Percentiles rank a stretch among this genome's conserved stretches.
Conservation (phyloP, 2,329 filamentous ascomycete species). For the Cladophialophora bantiana region DNA sequence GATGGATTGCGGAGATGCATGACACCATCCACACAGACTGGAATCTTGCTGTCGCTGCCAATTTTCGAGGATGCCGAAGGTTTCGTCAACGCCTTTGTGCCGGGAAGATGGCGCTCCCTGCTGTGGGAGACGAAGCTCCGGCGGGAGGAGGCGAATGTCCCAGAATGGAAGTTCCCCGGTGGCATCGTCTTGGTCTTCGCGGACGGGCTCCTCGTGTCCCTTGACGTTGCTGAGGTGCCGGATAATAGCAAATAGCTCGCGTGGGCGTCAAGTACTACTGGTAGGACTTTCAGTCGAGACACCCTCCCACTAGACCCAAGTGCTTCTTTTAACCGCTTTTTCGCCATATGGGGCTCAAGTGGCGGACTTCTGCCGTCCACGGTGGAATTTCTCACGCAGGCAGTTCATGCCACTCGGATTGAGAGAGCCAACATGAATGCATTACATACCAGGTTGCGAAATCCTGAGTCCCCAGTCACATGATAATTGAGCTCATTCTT, state of each 20-base stretch:
- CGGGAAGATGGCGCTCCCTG: not conserved
- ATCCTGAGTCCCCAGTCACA: not conserved
- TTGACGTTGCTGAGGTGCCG: not conserved
- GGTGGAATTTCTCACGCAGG: not conserved
- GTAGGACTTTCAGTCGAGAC: not conserved
- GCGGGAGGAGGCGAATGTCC: conserved; percentile 16
- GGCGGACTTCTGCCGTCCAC: not conserved
- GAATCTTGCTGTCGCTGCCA: not conserved
- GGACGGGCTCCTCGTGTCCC: not conserved
- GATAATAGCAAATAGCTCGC: not conserved
- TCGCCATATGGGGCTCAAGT: not conserved
- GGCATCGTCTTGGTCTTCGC: not conserved
- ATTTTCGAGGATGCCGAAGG: not conserved
- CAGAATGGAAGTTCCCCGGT: conserved; percentile 25
- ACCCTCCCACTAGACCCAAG: not conserved
- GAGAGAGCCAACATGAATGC: not conserved
- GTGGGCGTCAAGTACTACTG: not conserved
- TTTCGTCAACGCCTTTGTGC: not conserved
- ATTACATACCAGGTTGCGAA: not conserved
- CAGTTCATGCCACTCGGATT: not conserved
- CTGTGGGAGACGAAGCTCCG: conserved; percentile 21
- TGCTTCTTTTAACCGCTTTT: not conserved
- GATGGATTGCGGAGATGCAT: not conserved
- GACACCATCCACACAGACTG: not conserved
- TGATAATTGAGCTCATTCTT: not conserved